Conservation (phyloP, 2,329 filamentous ascomycete species). For the Thielaviopsis populi region DNA sequence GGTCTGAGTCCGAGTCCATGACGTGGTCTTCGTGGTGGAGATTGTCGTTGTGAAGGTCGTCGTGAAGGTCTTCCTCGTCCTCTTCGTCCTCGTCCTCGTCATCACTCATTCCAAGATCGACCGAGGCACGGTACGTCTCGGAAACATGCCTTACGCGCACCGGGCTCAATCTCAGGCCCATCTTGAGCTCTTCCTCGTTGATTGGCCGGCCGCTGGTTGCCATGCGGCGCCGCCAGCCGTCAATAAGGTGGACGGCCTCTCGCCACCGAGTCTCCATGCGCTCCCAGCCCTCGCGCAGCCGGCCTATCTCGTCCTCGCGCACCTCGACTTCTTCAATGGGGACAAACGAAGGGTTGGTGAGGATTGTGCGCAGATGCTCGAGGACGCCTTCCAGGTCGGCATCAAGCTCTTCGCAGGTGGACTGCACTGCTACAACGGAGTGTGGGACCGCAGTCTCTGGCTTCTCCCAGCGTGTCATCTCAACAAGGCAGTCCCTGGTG, state of each 20-base stretch:
- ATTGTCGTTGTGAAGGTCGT: conserved; percentile 13
- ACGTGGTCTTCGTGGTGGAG: background rate
- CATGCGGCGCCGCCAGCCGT: conserved; percentile 79
- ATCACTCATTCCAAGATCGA: conserved; percentile 17
- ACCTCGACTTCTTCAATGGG: conserved; percentile 85
- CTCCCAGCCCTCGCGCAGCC: conserved; percentile 74
- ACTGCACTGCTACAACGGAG: conserved; percentile 22
- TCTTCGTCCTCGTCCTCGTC: conserved; percentile 19
- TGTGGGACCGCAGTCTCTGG: conserved; percentile 21
- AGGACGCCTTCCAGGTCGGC: conserved; percentile 62
- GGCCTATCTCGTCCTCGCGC: conserved; percentile 79
- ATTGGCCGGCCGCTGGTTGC: conserved; percentile 53
- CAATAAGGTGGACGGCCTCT: conserved; percentile 80
- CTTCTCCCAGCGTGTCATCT: conserved; percentile 46
- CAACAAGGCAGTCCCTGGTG: conserved; percentile 55
- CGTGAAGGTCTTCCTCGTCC: conserved; percentile 18
- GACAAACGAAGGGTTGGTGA: conserved; percentile 94
- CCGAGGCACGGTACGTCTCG: conserved; percentile 28
- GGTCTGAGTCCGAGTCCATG: conserved; percentile 20
- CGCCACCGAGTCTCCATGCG: conserved; percentile 86
- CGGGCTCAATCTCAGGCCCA: conserved; percentile 50
- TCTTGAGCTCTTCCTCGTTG: conserved; percentile 51
- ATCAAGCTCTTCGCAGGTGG: conserved; percentile 49
- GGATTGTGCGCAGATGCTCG: conserved; percentile 63
- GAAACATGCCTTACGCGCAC: conserved; percentile 39